Evolutionary conservation across 305 asterid genomes (phyloP), one percentile per base, ranked within the genome.

Genomic region (Fraxinus platypoda): DNA sequence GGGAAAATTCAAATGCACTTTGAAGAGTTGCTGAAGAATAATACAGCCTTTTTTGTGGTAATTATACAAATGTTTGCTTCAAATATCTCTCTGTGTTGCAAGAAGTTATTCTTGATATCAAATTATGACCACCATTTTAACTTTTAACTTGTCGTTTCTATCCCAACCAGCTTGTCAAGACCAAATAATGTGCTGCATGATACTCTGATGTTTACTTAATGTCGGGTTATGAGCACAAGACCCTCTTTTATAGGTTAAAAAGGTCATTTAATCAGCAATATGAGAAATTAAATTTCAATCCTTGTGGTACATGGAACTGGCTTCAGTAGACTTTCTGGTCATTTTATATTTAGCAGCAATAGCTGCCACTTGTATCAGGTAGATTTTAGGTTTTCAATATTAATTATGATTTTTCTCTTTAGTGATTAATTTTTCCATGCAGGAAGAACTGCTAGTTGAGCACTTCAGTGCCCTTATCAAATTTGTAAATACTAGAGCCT

Each of bases 401-500:
- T 17, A 31, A 26, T 66, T 66, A 79, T 57, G 81, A 75, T n/a
- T 17, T 72, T 34, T 11, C 28, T 70, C 49, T 25, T 68, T 77
- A 77, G 49, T 83, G 77, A 79, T 79, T 79, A 57, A 68, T 28
- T 76, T 43, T 83, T 30, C 23, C 49, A 82, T 82, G 86, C 95
- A 94, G 98, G 99, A 96, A 91, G 97, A 96, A 81, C 84, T 94
- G 64, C 93, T 96, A 0, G 87, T 86, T 84, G 98, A 94, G 88
- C 99, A 96, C 90, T 96, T 96, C 87, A 87, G 82, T 66, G 91
- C 93, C 83, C 94, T 92, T 19, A 93, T 94, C 84, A 91, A 94
- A 89, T 96, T 96, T 88, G 98, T 94, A 35, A 96, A 93, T 93
- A 91, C 92, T 6, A 88, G 97, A 91, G 97, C 94, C 68, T 91